phyloP scores from a whole-genome alignment of 129 eudicot genomes.

The Tagetes erecta region DNA sequence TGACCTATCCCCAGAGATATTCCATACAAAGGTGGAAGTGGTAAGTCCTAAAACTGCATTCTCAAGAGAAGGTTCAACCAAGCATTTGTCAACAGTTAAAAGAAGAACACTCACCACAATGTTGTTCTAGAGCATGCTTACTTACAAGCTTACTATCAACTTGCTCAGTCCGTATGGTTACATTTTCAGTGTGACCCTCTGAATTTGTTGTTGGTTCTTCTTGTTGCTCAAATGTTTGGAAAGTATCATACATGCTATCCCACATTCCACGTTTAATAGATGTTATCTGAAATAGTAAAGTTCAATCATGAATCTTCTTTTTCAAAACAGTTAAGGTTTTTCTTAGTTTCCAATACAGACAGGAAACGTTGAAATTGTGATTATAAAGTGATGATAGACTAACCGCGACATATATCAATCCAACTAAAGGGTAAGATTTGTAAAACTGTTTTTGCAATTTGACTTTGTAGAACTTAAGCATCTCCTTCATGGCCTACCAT shows the following conservation, averaged over 20 bases:
- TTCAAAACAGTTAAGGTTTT: background rate
- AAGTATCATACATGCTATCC: constrained; percentile 76
- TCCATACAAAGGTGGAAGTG: constrained; percentile 3
- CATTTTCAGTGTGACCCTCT: constrained; percentile 36
- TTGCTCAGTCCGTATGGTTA: constrained; percentile 50
- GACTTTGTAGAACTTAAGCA: constrained; percentile 29
- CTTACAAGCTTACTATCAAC: constrained; percentile 21
- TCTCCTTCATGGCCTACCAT: constrained; percentile 36
- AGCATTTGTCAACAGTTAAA: constrained; percentile 13
- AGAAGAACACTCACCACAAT: constrained; percentile 51
- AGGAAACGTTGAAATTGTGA: background rate
- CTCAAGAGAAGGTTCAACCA: background rate
- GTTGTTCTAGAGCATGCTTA: constrained; percentile 18
- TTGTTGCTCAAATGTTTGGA: constrained; percentile 43
- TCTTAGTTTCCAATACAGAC: background rate
- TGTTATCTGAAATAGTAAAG: constrained; percentile 48
- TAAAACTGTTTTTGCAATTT: constrained; percentile 6
- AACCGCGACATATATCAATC: constrained; percentile 41
- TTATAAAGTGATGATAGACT: constrained; percentile 27
- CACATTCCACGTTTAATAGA: constrained; percentile 77
- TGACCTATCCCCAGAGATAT: constrained; percentile 1
- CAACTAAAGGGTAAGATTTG: constrained; percentile 32
- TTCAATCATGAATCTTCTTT: background rate
- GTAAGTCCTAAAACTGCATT: background rate
- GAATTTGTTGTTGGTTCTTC: constrained; percentile 25